A percentile compares a stretch with the other conserved stretches of the same genome.
phyloP scores from a whole-genome alignment of 164 flowering plant genomes.

The Aristolochia californica region DNA sequence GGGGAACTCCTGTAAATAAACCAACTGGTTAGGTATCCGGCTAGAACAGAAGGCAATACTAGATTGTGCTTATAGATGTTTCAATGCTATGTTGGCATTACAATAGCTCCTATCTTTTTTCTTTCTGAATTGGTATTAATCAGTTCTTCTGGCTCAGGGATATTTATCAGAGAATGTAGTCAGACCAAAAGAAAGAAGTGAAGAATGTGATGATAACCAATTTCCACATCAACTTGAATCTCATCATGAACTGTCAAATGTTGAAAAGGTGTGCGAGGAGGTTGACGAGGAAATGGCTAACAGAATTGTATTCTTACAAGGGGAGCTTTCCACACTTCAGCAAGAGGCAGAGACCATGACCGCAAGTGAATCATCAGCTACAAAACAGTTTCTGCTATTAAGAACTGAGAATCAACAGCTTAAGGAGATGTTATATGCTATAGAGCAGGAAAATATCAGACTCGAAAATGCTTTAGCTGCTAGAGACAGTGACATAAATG shows the following conservation, averaged over 20 bases:
- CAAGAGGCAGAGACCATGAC: constrained; percentile 16
- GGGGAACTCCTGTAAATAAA: too few species aligned
- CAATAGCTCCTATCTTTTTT: too few species aligned
- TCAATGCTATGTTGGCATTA: too few species aligned
- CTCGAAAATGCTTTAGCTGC: constrained; percentile 29
- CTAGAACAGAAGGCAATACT: too few species aligned
- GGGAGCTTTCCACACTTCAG: constrained; percentile 45
- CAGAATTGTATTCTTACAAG: constrained; percentile 65
- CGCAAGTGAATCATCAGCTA: not conserved
- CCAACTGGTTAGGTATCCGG: too few species aligned
- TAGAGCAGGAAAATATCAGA: constrained; percentile 40
- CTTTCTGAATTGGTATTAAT: too few species aligned
- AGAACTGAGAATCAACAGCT: constrained; percentile 15
- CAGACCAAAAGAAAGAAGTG: constrained; percentile 15
- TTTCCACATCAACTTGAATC: constrained; percentile 7
- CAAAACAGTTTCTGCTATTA: constrained; percentile 1
- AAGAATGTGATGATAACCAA: constrained; percentile 10
- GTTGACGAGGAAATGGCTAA: constrained; percentile 54
- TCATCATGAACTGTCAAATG: constrained; percentile 6
- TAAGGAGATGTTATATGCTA: constrained; percentile 25
- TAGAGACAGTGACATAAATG: constrained; percentile 39
- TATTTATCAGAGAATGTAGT: constrained; percentile 28
- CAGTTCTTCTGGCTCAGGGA: constrained; percentile 15
- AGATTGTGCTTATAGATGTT: too few species aligned
- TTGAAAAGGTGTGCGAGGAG: constrained; percentile 40